These are phyloP conservation scores for Arabidopsis suecica DNA, from an alignment of 345 rosid genomes.

Conservation along the genomic window DNA sequence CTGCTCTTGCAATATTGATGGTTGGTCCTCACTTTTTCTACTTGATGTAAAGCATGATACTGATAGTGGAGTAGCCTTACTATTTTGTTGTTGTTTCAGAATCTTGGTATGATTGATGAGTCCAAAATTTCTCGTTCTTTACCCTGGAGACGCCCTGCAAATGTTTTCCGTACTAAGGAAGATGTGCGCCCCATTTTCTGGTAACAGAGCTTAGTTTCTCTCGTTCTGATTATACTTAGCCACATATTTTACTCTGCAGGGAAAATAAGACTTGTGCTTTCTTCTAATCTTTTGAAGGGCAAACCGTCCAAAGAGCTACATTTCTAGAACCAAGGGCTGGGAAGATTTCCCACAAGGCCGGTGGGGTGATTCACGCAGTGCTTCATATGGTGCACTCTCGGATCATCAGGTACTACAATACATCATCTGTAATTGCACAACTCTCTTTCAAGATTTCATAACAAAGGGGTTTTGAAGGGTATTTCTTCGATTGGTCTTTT, in stretches of 20 bases:
- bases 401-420: constrained; percentile 76
- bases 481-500: background rate
- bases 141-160: constrained; percentile 96
- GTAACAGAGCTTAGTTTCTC: constrained; percentile 47
- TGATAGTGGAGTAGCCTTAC: constrained; percentile 31
- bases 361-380: constrained; percentile 91
- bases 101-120: constrained; percentile 93
- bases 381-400: constrained; percentile 84
- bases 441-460: background rate
- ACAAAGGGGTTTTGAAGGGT: background rate
- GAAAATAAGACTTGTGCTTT: constrained; percentile 4
- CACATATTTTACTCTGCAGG: background rate
- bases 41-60: background rate
- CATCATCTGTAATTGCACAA: constrained; percentile 2
- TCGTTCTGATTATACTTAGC: background rate
- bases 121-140: constrained; percentile 74
- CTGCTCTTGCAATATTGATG: constrained; percentile 84
- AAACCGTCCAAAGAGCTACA: constrained; percentile 98
- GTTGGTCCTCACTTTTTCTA: constrained; percentile 41
- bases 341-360: constrained; percentile 87
- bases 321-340: constrained; percentile 90
- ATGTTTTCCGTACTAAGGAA: constrained; percentile 89
- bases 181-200: constrained; percentile 97
- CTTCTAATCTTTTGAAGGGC: constrained; percentile 67
- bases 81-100: constrained; percentile 55